phyloP scores from a whole-genome alignment of 106 monocot species.

The Dendrobium officinale region DNA sequence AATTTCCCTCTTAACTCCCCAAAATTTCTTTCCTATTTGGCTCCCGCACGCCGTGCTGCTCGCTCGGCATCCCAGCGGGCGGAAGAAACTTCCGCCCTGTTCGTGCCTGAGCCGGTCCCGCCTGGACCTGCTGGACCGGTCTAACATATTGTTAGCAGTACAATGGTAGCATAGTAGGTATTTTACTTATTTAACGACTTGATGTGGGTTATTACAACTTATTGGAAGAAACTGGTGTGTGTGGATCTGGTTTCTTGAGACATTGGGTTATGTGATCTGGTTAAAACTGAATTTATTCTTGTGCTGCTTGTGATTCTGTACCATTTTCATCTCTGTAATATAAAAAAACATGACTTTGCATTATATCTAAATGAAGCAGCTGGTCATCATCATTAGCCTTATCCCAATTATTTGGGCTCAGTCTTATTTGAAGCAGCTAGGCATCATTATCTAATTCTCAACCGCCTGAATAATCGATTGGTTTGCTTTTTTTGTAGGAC shows the following conservation, averaged over 20 bases:
- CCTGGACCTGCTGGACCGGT: no score
- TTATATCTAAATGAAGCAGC: neutral
- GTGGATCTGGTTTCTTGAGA: neutral
- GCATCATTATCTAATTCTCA: neutral
- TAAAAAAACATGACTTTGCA: neutral
- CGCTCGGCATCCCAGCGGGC: no score
- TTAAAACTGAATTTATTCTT: neutral
- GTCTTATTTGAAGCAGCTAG: neutral
- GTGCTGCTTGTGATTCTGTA: neutral
- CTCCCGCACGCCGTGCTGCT: no score
- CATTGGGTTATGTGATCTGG: neutral
- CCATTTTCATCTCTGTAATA: neutral
- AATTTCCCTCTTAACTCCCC: no score
- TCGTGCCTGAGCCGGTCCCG: no score
- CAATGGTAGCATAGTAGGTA: neutral
- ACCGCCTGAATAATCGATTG: neutral
- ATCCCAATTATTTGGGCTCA: neutral
- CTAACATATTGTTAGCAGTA: neutral
- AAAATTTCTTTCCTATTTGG: no score
- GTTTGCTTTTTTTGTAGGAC: conserved; percentile 2
- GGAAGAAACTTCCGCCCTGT: no score
- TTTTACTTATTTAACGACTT: neutral
- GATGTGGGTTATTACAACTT: neutral
- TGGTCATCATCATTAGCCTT: neutral
- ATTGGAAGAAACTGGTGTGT: neutral